Percentiles rank a stretch among this genome's conserved stretches.
Conservation (phyloP, 352 stramenopile genomes). For the Phytophthora ramorum region DNA sequence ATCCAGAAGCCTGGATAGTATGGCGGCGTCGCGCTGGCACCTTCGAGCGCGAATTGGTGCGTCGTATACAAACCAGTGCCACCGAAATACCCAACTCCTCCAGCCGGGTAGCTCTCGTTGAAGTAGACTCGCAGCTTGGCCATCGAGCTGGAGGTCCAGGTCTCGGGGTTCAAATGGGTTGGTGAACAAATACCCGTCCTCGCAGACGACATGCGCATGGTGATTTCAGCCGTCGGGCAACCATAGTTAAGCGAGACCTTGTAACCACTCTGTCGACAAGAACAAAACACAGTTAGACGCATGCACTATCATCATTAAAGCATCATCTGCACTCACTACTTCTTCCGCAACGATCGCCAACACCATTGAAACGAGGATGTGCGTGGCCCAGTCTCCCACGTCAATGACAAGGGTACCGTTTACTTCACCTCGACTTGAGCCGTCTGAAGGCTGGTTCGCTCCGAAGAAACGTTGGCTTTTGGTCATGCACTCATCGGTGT, state of each 20-base stretch:
- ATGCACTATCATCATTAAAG: not conserved
- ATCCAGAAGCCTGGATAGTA: conserved; percentile 61
- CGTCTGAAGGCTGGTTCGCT: conserved; percentile 17
- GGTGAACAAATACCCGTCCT: conserved; percentile 47
- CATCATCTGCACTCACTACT: conserved; percentile 30
- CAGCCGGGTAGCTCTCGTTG: conserved; percentile 54
- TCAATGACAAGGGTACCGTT: conserved; percentile 40
- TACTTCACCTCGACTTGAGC: conserved; percentile 13
- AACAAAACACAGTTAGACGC: not conserved
- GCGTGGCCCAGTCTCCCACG: conserved; percentile 49
- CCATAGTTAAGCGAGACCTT: conserved; percentile 32
- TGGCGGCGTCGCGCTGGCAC: conserved; percentile 10
- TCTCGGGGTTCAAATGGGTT: conserved; percentile 62
- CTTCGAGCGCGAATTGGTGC: conserved; percentile 33
- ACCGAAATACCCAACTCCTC: conserved; percentile 45
- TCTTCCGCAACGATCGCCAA: conserved; percentile 56
- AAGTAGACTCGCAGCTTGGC: conserved; percentile 41
- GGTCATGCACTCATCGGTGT: conserved; percentile 3
- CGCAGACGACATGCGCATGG: conserved; percentile 42
- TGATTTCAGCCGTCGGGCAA: conserved; percentile 9
- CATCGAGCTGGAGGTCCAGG: conserved; percentile 50
- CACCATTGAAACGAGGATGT: conserved; percentile 45
- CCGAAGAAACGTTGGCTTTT: conserved; percentile 27
- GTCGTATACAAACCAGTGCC: conserved; percentile 56
- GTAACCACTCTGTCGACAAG: conserved; percentile 33